These are phyloP conservation scores for Aaosphaeria pasadenensis DNA, from an alignment of 2,329 filamentous ascomycete species.

Conservation along the genomic window DNA sequence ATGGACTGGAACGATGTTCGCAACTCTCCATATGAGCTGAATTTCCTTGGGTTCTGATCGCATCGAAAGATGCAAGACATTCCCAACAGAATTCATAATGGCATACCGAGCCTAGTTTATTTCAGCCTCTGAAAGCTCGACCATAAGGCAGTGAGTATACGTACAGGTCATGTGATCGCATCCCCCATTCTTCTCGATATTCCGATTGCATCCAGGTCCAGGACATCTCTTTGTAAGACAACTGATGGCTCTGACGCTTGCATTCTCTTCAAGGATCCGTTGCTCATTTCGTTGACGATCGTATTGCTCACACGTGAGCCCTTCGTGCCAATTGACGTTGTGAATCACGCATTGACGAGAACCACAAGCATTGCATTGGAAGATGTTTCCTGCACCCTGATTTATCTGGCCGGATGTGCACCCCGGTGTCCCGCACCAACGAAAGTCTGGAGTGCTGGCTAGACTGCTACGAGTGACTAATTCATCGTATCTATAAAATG, in stretches of 20 bases:
- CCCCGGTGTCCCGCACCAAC: constrained; percentile 51
- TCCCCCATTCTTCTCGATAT: constrained; percentile 41
- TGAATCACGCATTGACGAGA: constrained; percentile 38
- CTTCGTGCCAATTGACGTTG: constrained; percentile 37
- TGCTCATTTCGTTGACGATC: constrained; percentile 23
- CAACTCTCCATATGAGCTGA: constrained; percentile 16
- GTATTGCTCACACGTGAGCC: constrained; percentile 41
- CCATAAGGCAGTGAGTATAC: constrained; percentile 3
- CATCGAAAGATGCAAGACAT: constrained; percentile 28
- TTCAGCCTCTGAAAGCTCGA: not conserved
- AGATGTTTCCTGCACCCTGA: constrained; percentile 47
- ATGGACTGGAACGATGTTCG: constrained; percentile 12
- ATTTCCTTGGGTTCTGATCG: constrained; percentile 18
- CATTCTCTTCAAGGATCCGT: constrained; percentile 19
- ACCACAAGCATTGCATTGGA: constrained; percentile 37
- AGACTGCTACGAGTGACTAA: constrained; percentile 46
- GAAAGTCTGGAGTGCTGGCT: constrained; percentile 46
- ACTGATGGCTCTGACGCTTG: constrained; percentile 24
- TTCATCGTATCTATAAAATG: constrained; percentile 36
- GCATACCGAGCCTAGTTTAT: constrained; percentile 27
- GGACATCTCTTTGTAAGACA: constrained; percentile 40
- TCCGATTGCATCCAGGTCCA: constrained; percentile 27
- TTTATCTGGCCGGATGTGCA: constrained; percentile 56
- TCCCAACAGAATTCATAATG: constrained; percentile 42
- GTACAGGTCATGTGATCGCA: constrained; percentile 44